phyloP scores from a whole-genome alignment of 2,329 filamentous ascomycete genomes.

The Trichoderma aggressivum region DNA sequence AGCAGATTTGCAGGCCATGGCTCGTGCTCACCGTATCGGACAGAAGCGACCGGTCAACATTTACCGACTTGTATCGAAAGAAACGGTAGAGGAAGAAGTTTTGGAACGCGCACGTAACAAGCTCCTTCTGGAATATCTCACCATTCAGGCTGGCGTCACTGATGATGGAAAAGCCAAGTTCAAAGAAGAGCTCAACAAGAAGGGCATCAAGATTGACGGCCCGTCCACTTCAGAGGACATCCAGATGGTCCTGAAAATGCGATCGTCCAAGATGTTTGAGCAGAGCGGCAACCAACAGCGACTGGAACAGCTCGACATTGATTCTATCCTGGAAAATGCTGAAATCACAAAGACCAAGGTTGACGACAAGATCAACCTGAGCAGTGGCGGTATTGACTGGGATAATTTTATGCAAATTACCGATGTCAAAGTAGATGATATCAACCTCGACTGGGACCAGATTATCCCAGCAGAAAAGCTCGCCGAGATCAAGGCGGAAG shows the following conservation, averaged over 20 bases:
- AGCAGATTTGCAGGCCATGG: conserved; percentile 97
- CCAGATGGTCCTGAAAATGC: conserved; percentile 91
- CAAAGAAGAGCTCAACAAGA: conserved; percentile 72
- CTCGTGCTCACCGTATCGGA: conserved; percentile 93
- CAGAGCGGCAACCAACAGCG: conserved; percentile 96
- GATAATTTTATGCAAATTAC: conserved; percentile 98
- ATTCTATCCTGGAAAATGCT: conserved; percentile 92
- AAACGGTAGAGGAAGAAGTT: conserved; percentile 97
- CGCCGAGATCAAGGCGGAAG: conserved; percentile 82
- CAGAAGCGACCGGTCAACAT: conserved; percentile 96
- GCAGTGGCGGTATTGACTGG: conserved; percentile 78
- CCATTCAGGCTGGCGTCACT: conserved; percentile 93
- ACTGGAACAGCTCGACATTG: conserved; percentile 94
- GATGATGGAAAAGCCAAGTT: conserved; percentile 86
- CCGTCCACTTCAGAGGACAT: conserved; percentile 93
- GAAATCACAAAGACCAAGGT: conserved; percentile 97
- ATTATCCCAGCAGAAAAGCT: conserved; percentile 95
- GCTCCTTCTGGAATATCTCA: conserved; percentile 93
- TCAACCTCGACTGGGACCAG: conserved; percentile 87
- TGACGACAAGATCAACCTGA: conserved; percentile 84
- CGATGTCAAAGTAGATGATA: conserved; percentile 87
- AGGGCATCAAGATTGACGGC: conserved; percentile 69
- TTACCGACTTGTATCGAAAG: conserved; percentile 93
- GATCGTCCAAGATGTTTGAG: conserved; percentile 99
- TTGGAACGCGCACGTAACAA: conserved; percentile 96